Percentiles rank a stretch among this genome's conserved stretches.
phyloP scores from a whole-genome alignment of 1,284 basidiomycete species.

The Cutaneotrichosporon daszewskae region DNA sequence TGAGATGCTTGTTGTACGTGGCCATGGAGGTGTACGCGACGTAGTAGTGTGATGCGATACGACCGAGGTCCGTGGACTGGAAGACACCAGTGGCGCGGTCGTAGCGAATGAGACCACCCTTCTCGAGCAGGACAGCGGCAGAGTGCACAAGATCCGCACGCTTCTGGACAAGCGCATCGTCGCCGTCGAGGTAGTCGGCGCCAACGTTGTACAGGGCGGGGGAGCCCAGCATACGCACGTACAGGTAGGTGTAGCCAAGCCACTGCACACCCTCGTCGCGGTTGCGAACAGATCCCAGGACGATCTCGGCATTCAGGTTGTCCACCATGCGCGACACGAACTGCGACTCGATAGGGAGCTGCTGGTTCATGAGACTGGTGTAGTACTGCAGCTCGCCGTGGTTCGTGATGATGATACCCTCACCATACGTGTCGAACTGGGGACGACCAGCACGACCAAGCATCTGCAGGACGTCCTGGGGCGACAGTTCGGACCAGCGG shows the following conservation, averaged over 20 bases:
- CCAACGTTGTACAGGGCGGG: constrained; percentile 86
- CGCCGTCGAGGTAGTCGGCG: constrained; percentile 78
- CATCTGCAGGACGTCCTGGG: constrained; percentile 98
- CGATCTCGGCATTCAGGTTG: constrained; percentile 96
- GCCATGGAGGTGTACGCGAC: constrained; percentile 95
- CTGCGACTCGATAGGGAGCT: constrained; percentile 94
- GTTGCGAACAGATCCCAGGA: constrained; percentile 90
- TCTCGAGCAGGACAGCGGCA: constrained; percentile 88
- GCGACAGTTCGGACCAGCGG: constrained; percentile 90
- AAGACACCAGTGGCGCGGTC: constrained; percentile 84
- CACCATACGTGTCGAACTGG: constrained; percentile 94
- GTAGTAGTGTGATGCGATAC: constrained; percentile 95
- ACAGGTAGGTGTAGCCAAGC: constrained; percentile 91
- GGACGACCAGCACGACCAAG: constrained; percentile 95
- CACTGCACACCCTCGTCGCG: constrained; percentile 96
- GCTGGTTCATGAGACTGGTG: constrained; percentile 85
- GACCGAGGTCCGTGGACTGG: constrained; percentile 83
- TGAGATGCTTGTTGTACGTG: constrained; percentile 91
- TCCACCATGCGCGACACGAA: constrained; percentile 89
- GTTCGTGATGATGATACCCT: constrained; percentile 98
- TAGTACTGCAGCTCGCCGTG: constrained; percentile 97
- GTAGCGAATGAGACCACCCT: constrained; percentile 89
- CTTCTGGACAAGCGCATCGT: constrained; percentile 81
- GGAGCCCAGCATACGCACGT: constrained; percentile 91
- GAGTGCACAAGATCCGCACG: constrained; percentile 89